These are phyloP conservation scores for Theileria orientalis DNA, from an alignment of 169 alveolate species.

Conservation along the genomic window DNA sequence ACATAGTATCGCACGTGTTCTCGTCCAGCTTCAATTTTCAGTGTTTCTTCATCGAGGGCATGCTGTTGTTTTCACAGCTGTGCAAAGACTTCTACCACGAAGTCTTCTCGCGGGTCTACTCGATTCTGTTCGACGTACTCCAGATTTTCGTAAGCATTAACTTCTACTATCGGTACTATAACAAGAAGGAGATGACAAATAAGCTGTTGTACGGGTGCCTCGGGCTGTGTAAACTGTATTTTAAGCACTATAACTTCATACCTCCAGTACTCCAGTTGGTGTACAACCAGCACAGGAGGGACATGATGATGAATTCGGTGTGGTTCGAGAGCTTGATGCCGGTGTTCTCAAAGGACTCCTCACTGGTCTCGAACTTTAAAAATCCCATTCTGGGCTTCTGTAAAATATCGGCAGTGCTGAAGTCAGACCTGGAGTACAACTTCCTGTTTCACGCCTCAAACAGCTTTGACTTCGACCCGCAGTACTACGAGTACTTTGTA, in stretches of 20 bases:
- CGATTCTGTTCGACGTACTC: constrained; percentile 11
- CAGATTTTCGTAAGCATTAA: constrained; percentile 5
- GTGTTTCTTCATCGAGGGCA: constrained; percentile 17
- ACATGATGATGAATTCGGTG: neutral
- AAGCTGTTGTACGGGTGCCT: constrained; percentile 2
- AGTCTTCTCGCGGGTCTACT: neutral
- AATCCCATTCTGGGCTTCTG: constrained; percentile 7
- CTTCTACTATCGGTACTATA: neutral
- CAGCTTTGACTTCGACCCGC: neutral
- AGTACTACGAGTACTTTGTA: neutral
- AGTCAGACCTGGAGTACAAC: neutral
- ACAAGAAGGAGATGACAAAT: neutral
- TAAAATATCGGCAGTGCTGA: neutral
- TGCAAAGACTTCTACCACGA: constrained; percentile 14
- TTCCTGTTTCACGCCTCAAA: constrained; percentile 6
- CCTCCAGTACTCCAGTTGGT: constrained; percentile 10
- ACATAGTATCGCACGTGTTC: constrained; percentile 1
- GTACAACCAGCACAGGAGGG: neutral
- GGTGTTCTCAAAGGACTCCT: neutral
- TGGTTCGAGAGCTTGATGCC: neutral
- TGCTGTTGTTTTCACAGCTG: constrained; percentile 6
- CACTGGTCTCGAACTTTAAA: neutral
- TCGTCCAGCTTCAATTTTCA: neutral
- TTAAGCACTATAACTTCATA: constrained; percentile 1
- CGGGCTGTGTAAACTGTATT: neutral